These are phyloP conservation scores for Allium cepa DNA, from an alignment of 106 monocot genomes.

Conservation along the genomic window DNA sequence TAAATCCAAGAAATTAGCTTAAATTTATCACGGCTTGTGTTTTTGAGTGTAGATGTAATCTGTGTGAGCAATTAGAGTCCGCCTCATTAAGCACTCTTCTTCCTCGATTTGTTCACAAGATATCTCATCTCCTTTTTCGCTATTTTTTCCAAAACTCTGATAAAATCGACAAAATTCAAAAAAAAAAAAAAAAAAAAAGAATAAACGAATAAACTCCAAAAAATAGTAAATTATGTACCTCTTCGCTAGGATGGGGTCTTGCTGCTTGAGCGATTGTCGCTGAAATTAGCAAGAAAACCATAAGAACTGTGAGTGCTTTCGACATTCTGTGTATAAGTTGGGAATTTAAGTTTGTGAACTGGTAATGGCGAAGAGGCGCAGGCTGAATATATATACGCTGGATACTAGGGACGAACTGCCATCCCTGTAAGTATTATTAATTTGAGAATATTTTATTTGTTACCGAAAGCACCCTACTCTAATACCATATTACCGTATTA, in stretches of 20 bases:
- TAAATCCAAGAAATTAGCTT: too few species aligned
- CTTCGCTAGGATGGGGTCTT: conserved; percentile 2
- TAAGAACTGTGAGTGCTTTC: neutral
- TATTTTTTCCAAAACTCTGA: neutral
- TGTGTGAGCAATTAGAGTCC: conserved; percentile 13
- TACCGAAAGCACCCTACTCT: too few species aligned
- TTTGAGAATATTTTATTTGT: too few species aligned
- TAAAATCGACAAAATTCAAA: neutral
- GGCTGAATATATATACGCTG: too few species aligned
- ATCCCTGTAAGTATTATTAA: too few species aligned
- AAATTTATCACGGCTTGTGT: neutral
- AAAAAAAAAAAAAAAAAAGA: neutral
- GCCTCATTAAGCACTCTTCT: conserved; percentile 22
- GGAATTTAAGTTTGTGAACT: too few species aligned
- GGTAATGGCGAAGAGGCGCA: too few species aligned
- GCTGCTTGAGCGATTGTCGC: neutral
- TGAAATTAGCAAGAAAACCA: conserved; percentile 10
- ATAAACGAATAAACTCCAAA: neutral
- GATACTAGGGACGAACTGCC: too few species aligned
- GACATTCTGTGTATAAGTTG: neutral
- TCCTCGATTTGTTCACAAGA: conserved; percentile 14
- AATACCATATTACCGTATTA: too few species aligned
- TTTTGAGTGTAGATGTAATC: conserved; percentile 24
- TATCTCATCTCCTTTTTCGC: neutral
- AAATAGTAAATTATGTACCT: neutral